Evolutionary conservation across 1,139 yeast genomes (phyloP).

Genomic region (Yamadazyma sp.): DNA sequence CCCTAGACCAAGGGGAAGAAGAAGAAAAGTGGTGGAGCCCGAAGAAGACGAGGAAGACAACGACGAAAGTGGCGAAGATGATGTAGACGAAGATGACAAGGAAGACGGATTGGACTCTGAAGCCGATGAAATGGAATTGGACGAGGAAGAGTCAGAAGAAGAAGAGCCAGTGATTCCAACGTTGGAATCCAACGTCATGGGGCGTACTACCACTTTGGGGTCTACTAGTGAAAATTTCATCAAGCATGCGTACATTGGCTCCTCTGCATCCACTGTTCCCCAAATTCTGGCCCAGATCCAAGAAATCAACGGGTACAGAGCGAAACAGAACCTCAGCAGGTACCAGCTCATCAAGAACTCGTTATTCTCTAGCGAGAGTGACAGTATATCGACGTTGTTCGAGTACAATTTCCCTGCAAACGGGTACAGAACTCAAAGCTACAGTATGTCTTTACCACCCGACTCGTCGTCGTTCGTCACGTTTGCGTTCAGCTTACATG

Average conservation of each 20-base stretch:
- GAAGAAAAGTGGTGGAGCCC: slow-evolving; percentile 22
- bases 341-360: slow-evolving; percentile 30
- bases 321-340: slow-evolving; percentile 15
- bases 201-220: slow-evolving; percentile 29
- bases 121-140: slow-evolving; percentile 18
- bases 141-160: slow-evolving; percentile 13
- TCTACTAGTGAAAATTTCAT: slow-evolving; percentile 32
- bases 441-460: slow-evolving; percentile 44
- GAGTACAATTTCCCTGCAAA: slow-evolving; percentile 48
- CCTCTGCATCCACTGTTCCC: slow-evolving; percentile 31
- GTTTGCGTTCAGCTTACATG: slow-evolving; percentile 45
- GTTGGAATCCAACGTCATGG: slow-evolving; percentile 24
- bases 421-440: slow-evolving; percentile 44
- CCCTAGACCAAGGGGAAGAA: slow-evolving; percentile 18
- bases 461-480: slow-evolving; percentile 46
- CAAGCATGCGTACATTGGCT: slow-evolving; percentile 36
- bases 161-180: slow-evolving; percentile 17
- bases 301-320: slow-evolving; percentile 20
- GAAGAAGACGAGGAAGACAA: slow-evolving; percentile 8
- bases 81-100: slow-evolving; percentile 14
- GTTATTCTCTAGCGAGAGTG: slow-evolving; percentile 33
- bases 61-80: slow-evolving; percentile 16
- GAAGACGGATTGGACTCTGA: slow-evolving; percentile 18
- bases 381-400: slow-evolving; percentile 31
- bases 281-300: slow-evolving; percentile 28